Evolutionary conservation across 805 yeast genomes (phyloP).

Genomic region (Starmerella potacharoeniae): DNA sequence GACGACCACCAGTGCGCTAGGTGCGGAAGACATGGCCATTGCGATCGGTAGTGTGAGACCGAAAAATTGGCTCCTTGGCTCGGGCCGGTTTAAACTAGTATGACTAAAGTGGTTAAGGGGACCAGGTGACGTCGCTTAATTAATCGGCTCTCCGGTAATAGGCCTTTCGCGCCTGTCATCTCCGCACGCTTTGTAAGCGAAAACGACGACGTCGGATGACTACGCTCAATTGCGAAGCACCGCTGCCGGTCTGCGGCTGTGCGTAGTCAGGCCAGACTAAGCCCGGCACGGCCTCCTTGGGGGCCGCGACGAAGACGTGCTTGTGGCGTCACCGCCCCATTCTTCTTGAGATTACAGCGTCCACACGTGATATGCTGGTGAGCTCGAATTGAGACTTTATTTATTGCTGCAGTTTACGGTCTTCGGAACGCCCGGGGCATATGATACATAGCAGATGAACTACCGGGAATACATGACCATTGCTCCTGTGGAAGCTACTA

Average conservation of each 20-base stretch:
- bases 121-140: background rate
- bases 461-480: too few relatives aligned
- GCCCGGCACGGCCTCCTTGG: too few relatives aligned
- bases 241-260: too few relatives aligned
- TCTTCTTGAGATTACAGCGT: too few relatives aligned
- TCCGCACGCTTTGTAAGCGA: background rate
- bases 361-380: background rate
- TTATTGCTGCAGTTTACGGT: background rate
- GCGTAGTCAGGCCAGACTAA: too few relatives aligned
- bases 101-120: background rate
- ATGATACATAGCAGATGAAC: too few relatives aligned
- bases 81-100: background rate
- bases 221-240: background rate
- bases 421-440: too few relatives aligned
- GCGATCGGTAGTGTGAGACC: background rate
- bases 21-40: background rate
- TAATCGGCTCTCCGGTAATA: background rate
- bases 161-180: background rate
- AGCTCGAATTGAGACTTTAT: background rate
- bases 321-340: too few relatives aligned
- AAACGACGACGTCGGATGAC: background rate
- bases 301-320: too few relatives aligned
- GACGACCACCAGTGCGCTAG: constrained; percentile 19
- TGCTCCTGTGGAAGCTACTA: too few relatives aligned
- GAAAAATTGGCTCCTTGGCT: background rate